Percentiles rank a stretch among this genome's conserved stretches.
Evolutionary conservation across 306 rosid genomes (phyloP).

Genomic region (Astragalus membranaceus): DNA sequence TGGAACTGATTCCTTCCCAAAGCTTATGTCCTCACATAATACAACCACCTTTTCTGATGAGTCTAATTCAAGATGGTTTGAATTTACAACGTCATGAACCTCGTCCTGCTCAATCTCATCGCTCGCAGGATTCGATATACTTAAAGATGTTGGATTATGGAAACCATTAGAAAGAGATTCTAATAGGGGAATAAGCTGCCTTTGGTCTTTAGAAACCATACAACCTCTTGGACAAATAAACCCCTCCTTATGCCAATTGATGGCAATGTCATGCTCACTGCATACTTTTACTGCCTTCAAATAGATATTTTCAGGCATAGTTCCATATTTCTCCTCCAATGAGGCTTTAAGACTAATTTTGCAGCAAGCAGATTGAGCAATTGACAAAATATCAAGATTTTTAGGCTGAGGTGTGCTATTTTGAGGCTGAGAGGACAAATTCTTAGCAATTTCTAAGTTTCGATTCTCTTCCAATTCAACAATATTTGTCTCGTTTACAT

Average conservation of each 20-base stretch:
- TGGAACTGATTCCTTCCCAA: no score
- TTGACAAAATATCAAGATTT: slow-evolving; percentile 55
- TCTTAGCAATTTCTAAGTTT: slow-evolving; percentile 56
- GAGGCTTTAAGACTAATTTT: slow-evolving; percentile 52
- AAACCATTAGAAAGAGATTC: slow-evolving; percentile 37
- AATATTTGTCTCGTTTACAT: slow-evolving; percentile 40
- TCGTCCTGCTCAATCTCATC: slow-evolving; percentile 53
- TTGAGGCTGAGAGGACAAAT: slow-evolving; percentile 63
- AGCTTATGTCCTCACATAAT: no score
- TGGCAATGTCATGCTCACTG: slow-evolving; percentile 46
- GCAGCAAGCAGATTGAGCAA: slow-evolving; percentile 62
- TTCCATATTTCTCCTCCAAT: slow-evolving; percentile 53
- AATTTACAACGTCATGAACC: slow-evolving; percentile 49
- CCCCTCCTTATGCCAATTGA: slow-evolving; percentile 62
- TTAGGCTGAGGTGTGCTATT: slow-evolving; percentile 59
- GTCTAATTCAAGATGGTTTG: no score
- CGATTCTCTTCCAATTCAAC: slow-evolving; percentile 46
- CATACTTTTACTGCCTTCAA: slow-evolving; percentile 66
- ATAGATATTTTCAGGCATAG: slow-evolving; percentile 52
- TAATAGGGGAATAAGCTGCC: slow-evolving; percentile 34
- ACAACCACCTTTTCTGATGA: no score
- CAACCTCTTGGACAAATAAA: slow-evolving; percentile 71
- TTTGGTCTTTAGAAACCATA: slow-evolving; percentile 37
- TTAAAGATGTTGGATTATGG: slow-evolving; percentile 15
- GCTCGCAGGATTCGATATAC: slow-evolving; percentile 28